Percentiles rank a stretch among this genome's conserved stretches.
These are phyloP conservation scores for Thymus quinquecostatus DNA, from an alignment of 257 asterid genomes.

Conservation along the genomic window DNA sequence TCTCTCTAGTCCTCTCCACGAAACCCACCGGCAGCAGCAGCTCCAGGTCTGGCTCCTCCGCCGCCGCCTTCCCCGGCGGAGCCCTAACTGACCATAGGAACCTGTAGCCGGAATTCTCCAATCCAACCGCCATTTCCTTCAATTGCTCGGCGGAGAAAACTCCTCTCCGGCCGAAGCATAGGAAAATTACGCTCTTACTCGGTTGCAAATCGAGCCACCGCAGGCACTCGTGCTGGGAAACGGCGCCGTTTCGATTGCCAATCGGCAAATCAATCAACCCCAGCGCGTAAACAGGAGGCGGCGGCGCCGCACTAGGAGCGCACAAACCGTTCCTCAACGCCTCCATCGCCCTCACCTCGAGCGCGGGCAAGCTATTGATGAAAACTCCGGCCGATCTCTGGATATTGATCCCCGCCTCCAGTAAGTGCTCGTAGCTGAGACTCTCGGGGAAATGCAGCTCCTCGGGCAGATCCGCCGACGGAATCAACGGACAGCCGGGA, in stretches of 20 bases:
- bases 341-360: conserved; percentile 21
- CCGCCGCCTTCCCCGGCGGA: neutral
- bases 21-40: conserved; percentile 52
- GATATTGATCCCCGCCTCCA: conserved; percentile 26
- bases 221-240: conserved; percentile 33
- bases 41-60: conserved; percentile 11
- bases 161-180: conserved; percentile 66
- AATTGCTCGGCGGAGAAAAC: conserved; percentile 25
- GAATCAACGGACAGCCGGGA: conserved; percentile 42
- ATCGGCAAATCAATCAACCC: conserved; percentile 26
- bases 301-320: conserved; percentile 33
- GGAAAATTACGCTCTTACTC: conserved; percentile 48
- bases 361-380: neutral
- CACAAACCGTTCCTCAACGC: conserved; percentile 44
- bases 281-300: conserved; percentile 51
- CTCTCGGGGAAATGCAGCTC: conserved; percentile 29
- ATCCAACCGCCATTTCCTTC: conserved; percentile 48
- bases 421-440: conserved; percentile 30
- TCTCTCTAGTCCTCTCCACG: conserved; percentile 44
- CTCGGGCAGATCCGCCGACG: conserved; percentile 29
- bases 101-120: conserved; percentile 55
- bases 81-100: conserved; percentile 36
- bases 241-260: neutral
- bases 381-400: conserved; percentile 38
- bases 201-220: conserved; percentile 67